These are phyloP conservation scores for Mangifera indica DNA, from an alignment of 345 rosid species.

Conservation along the genomic window DNA sequence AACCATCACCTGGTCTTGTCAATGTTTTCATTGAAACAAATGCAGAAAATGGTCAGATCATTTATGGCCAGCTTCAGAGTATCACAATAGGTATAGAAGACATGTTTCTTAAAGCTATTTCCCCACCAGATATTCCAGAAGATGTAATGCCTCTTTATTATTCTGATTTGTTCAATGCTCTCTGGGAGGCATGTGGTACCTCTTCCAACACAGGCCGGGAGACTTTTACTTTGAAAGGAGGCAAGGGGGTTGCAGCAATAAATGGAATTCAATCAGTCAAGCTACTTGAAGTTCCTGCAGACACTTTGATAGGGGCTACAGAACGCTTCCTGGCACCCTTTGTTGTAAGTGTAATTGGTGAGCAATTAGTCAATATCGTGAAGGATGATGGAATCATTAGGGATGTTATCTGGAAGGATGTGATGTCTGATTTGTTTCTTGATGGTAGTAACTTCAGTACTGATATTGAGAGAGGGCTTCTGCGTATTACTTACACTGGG, in stretches of 20 bases:
- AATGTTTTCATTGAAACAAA: constrained; percentile 86
- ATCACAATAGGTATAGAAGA: constrained; percentile 85
- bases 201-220: constrained; percentile 77
- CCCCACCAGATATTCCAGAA: constrained; percentile 54
- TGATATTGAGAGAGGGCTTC: constrained; percentile 43
- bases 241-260: constrained; percentile 72
- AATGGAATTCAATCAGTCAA: constrained; percentile 87
- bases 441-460: constrained; percentile 27
- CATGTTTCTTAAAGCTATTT: constrained; percentile 82
- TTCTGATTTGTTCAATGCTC: constrained; percentile 61
- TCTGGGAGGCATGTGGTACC: constrained; percentile 86
- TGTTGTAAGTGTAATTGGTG: constrained; percentile 76
- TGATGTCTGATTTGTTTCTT: constrained; percentile 29
- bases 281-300: constrained; percentile 74
- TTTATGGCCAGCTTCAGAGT: constrained; percentile 69
- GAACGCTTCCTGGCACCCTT: constrained; percentile 64
- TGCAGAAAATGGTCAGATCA: constrained; percentile 75
- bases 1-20: constrained; percentile 90
- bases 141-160: constrained; percentile 53
- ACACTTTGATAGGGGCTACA: constrained; percentile 43
- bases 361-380: constrained; percentile 58
- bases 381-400: constrained; percentile 64
- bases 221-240: constrained; percentile 66
- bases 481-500: constrained; percentile 61
- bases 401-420: constrained; percentile 58